phyloP scores from a whole-genome alignment of 305 asterid genomes.

The Fraxinus baroniana region DNA sequence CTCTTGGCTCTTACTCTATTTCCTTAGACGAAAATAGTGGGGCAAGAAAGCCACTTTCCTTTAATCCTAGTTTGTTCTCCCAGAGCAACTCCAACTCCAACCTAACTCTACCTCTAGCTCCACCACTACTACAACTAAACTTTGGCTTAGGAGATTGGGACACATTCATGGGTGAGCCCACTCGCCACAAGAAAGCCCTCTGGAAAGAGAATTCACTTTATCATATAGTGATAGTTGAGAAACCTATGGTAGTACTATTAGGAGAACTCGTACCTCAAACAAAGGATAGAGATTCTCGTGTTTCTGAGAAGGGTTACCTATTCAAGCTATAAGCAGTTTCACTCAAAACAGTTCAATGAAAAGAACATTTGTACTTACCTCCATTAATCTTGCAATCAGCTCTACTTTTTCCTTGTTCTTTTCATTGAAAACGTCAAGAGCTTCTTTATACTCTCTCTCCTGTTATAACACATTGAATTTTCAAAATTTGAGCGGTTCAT shows the following conservation, averaged over 20 bases:
- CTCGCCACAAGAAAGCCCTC: too few species aligned
- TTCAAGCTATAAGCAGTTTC: not conserved
- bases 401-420: slow-evolving; percentile 94
- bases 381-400: slow-evolving; percentile 87
- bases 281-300: not conserved
- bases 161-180: too few species aligned
- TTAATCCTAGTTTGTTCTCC: not conserved
- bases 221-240: not conserved
- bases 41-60: not conserved
- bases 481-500: not conserved
- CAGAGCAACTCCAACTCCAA: too few species aligned
- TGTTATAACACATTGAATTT: slow-evolving; percentile 26
- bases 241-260: not conserved
- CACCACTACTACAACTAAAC: not conserved
- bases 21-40: not conserved
- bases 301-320: not conserved
- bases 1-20: not conserved
- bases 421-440: slow-evolving; percentile 86
- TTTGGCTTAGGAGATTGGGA: too few species aligned
- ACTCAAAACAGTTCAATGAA: not conserved
- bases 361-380: slow-evolving; percentile 51
- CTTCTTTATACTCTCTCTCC: slow-evolving; percentile 97
- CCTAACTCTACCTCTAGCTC: not conserved
- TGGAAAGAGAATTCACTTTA: not conserved
- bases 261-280: not conserved